Evolutionary conservation across 306 rosid genomes (phyloP), one percentile per base, ranked within the genome.

Genomic region (Pachyrhizus erosus): DNA sequence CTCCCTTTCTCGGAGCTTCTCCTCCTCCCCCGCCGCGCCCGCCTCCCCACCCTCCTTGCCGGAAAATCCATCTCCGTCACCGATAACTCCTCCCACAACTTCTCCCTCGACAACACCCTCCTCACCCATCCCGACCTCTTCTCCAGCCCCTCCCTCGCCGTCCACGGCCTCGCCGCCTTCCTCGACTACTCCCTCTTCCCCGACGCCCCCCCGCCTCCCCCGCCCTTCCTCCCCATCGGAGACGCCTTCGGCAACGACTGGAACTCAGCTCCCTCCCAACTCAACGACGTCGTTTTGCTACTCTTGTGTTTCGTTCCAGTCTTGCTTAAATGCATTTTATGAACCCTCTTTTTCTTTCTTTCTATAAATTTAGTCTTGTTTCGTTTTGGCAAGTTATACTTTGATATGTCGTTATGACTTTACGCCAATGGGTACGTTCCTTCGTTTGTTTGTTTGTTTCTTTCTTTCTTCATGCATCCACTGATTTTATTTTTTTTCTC

Each of bases 1-100:
- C 97, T 94, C 77, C 18, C 82, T 7, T 94, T 86, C 88, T 79
- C 91, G 4, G 91, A 92, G 9, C 98, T 94, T 58, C 90, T 77
- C 42, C 91, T 90, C 49, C 78, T 94, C 86, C 83, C 82, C 15
- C 69, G 61, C 61, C 13, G 43, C 48, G 20, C 90, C 9, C 90
- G 89, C 65, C 87, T 94, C 43, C 98, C 97, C 1, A 94, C 98
- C 9, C 98, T 92, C 52, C 90, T 94, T 17, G 88, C 92, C 9
- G 87, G 75, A 0, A 88, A 84, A 48, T 80, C 89, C 58, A 78
- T 92, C 89, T 15, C 76, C 70, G 39, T 92, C 70, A 90, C 95
- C 66, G 85, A 84, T 84, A 85, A 66, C 74, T 86, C 91, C 33
- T 12, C 46, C 51, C 17, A 18, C 55, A 92, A 90, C 55, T 92